phyloP scores from a whole-genome alignment of 2,329 filamentous ascomycete genomes.

The Microcyclosporella mali region DNA sequence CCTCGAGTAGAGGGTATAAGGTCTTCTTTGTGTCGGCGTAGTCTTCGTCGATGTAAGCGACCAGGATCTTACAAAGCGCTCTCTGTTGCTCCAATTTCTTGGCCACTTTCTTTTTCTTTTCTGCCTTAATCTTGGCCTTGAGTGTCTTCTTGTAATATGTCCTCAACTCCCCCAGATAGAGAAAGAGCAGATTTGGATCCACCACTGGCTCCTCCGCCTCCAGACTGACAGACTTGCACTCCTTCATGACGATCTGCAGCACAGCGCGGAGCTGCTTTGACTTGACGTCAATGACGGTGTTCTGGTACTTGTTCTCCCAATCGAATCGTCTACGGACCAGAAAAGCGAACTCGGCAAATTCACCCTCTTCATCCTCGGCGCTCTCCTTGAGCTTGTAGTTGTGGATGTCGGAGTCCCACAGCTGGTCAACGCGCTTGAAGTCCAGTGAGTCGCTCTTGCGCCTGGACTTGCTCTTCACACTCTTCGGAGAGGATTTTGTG shows the following conservation, averaged over 20 bases:
- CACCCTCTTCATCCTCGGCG: conserved; percentile 56
- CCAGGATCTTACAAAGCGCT: conserved; percentile 63
- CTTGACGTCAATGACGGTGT: conserved; percentile 76
- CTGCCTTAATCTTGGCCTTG: conserved; percentile 52
- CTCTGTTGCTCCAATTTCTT: conserved; percentile 55
- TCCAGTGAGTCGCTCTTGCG: conserved; percentile 44
- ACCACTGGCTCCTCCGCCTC: conserved; percentile 70
- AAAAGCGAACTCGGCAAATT: conserved; percentile 76
- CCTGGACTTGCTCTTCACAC: conserved; percentile 13
- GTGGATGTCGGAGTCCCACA: conserved; percentile 53
- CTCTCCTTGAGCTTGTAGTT: conserved; percentile 65
- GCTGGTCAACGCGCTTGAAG: conserved; percentile 63
- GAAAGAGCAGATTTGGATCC: conserved; percentile 44
- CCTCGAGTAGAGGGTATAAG: conserved; percentile 71
- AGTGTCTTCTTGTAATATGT: conserved; percentile 55
- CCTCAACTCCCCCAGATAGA: conserved; percentile 73
- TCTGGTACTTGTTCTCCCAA: conserved; percentile 72
- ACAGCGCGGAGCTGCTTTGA: conserved; percentile 70
- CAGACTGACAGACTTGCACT: conserved; percentile 69
- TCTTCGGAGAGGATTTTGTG: conserved; percentile 14
- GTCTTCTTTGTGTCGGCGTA: conserved; percentile 73
- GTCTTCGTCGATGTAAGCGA: conserved; percentile 74
- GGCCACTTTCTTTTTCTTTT: conserved; percentile 56
- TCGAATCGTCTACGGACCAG: conserved; percentile 77
- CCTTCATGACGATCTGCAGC: conserved; percentile 65